Conservation (phyloP, 176 grass and related monocot species). For the Chloris gayana region DNA sequence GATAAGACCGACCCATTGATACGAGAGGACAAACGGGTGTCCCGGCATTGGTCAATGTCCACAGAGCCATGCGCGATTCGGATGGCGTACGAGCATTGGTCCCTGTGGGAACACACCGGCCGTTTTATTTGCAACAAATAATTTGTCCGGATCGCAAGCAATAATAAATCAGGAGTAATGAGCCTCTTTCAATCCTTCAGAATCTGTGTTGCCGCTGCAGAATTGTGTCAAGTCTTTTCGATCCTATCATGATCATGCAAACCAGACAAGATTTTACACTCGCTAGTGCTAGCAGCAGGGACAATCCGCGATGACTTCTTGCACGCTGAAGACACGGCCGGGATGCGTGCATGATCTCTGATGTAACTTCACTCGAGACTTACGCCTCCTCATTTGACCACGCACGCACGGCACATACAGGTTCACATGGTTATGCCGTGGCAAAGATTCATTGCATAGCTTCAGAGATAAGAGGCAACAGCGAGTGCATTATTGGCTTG, state of each 20-base stretch:
- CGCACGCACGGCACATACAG: background rate
- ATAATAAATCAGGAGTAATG: background rate
- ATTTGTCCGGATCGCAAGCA: background rate
- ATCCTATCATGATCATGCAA: background rate
- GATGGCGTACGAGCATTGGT: no score
- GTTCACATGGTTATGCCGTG: conserved; percentile 18
- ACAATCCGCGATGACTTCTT: background rate
- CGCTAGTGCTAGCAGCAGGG: no score
- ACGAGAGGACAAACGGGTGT: background rate
- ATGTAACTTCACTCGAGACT: background rate
- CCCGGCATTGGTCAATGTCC: conserved; percentile 41
- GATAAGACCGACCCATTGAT: conserved; percentile 32
- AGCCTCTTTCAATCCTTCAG: background rate
- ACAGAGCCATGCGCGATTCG: background rate
- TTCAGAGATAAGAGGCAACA: background rate
- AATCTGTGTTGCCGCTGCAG: background rate
- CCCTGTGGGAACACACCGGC: background rate
- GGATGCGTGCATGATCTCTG: background rate
- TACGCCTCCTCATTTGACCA: background rate
- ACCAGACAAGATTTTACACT: background rate
- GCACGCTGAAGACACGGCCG: background rate
- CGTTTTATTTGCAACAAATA: conserved; percentile 4
- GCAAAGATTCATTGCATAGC: conserved; percentile 5
- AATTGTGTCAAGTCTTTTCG: background rate
- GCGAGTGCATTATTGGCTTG: conserved; percentile 21